Percentiles rank a stretch among this genome's conserved stretches.
Evolutionary conservation across 23 red algal genomes (phyloP).

Genomic region (Gracilaria gracilis): DNA sequence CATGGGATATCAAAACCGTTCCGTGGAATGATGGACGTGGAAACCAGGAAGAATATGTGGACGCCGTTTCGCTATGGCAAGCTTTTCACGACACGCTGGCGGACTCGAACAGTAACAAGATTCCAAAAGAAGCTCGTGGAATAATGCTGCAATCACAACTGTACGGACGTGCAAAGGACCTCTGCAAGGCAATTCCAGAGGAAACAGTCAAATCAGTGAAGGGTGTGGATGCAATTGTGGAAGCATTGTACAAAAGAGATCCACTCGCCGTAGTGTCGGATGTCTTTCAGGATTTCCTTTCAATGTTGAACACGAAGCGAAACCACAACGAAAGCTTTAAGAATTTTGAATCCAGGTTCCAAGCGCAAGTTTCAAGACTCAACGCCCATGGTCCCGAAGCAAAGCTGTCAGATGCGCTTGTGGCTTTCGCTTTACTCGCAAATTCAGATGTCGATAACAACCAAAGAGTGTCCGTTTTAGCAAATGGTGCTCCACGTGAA

Average conservation of each 20-base stretch:
- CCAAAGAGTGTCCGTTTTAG: background rate
- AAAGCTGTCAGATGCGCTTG: background rate
- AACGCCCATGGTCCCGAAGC: background rate
- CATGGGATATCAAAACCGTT: conserved; percentile 6
- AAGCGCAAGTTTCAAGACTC: background rate
- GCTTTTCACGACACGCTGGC: background rate
- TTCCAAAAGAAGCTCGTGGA: background rate
- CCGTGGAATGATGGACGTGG: background rate
- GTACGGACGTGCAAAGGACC: conserved; percentile 3
- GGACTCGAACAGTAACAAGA: conserved; percentile 39
- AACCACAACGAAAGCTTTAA: background rate
- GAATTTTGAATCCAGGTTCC: background rate
- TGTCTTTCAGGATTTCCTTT: background rate
- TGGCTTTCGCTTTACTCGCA: background rate
- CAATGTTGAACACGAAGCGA: background rate
- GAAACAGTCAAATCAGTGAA: background rate
- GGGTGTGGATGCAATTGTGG: conserved; percentile 24
- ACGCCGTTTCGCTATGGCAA: conserved; percentile 37
- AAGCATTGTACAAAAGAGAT: conserved; percentile 35
- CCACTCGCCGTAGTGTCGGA: conserved; percentile 39
- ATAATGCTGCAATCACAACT: conserved; percentile 25
- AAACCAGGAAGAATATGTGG: conserved; percentile 9
- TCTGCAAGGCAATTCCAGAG: conserved; percentile 15
- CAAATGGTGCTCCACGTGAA: background rate
- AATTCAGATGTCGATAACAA: background rate